Evolutionary conservation across 2,329 filamentous ascomycete genomes (phyloP), one percentile per base, ranked within the genome.

Genomic region (Ascochyta fabae): DNA sequence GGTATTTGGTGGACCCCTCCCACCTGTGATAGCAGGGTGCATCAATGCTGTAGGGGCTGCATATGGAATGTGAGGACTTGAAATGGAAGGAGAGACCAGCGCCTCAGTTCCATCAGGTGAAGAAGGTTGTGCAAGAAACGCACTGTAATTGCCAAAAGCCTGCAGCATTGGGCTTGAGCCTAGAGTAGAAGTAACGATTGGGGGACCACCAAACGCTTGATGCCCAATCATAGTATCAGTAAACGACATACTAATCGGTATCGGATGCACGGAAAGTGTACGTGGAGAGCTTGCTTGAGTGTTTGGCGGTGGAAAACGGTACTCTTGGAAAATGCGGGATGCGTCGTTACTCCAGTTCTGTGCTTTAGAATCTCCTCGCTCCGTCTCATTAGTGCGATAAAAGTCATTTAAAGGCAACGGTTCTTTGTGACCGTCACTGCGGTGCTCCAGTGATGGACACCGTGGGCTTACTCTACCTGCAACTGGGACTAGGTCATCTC

Each of bases 361-460:
- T 36, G 16, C 5, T 10, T 44, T 24, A 12, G 29, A 26, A 27
- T n/a, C 15, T 33, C 45, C 29, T 24, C 19, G 10, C 3, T 24
- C 13, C 15, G 23, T 39, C 3, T 23, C 26, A 9, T 38, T 27
- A 8, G 16, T 16, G 8, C 24, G 16, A 6, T 38, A 13, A 6
- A 19, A 23, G 15, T 42, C 26, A 5, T 34, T 38, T 7, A 16
- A 33, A n/a, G 42, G 42, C n/a, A 56, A 34, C 1, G 47, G 42
- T 6, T 47, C n/a, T 16, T 38, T 56, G 26, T 42, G 42, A 12
- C 47, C 35, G n/a, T 43, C 53, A 15, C 29, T 50, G n/a, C 53
- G 23, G 24, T 56, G 26, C 29, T 42, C 36, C 33, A 36, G 19
- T 6, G 52, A 41, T 15, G 47, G 31, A 8, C 42, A 50, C 4